Conservation (phyloP, 2,329 filamentous ascomycete species). For the Triangularia verruculosa region DNA sequence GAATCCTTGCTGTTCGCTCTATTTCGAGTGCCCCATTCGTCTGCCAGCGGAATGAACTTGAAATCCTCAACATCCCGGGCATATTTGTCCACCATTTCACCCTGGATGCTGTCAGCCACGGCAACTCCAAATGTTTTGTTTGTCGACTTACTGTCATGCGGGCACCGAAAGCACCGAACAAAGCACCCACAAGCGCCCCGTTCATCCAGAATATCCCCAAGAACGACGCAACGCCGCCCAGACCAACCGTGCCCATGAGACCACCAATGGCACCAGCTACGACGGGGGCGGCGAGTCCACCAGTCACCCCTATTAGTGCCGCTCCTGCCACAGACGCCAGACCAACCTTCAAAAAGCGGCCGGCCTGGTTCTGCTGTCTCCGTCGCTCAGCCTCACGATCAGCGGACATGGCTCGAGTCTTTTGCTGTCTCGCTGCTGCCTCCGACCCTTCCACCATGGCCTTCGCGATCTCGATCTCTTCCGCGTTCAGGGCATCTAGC, state of each 20-base stretch:
- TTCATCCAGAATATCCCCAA: slow-evolving; percentile 84
- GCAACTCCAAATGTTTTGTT: not conserved
- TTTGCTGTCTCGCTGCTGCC: slow-evolving; percentile 34
- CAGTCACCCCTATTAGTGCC: slow-evolving; percentile 85
- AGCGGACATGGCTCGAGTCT: slow-evolving; percentile 57
- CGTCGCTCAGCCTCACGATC: slow-evolving; percentile 74
- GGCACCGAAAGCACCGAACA: slow-evolving; percentile 88
- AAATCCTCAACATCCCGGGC: slow-evolving; percentile 83
- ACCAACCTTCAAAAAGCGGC: slow-evolving; percentile 85
- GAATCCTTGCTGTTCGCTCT: slow-evolving; percentile 34
- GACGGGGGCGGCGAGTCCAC: slow-evolving; percentile 83
- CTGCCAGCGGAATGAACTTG: slow-evolving; percentile 69
- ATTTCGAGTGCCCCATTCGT: slow-evolving; percentile 38
- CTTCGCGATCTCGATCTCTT: slow-evolving; percentile 73
- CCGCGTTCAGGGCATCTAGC: slow-evolving; percentile 58
- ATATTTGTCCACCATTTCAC: slow-evolving; percentile 83
- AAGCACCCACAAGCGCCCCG: slow-evolving; percentile 75
- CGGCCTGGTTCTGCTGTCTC: slow-evolving; percentile 65
- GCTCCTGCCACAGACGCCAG: slow-evolving; percentile 86
- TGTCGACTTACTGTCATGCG: slow-evolving; percentile 54
- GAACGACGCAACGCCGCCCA: slow-evolving; percentile 83
- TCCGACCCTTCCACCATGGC: slow-evolving; percentile 67
- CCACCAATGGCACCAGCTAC: slow-evolving; percentile 83
- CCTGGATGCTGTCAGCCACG: slow-evolving; percentile 38
- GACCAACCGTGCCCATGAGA: slow-evolving; percentile 78